A percentile compares a stretch with the other conserved stretches of the same genome.
These are phyloP conservation scores for Tinospora cordifolia DNA, from an alignment of 164 flowering plant genomes.

Conservation along the genomic window DNA sequence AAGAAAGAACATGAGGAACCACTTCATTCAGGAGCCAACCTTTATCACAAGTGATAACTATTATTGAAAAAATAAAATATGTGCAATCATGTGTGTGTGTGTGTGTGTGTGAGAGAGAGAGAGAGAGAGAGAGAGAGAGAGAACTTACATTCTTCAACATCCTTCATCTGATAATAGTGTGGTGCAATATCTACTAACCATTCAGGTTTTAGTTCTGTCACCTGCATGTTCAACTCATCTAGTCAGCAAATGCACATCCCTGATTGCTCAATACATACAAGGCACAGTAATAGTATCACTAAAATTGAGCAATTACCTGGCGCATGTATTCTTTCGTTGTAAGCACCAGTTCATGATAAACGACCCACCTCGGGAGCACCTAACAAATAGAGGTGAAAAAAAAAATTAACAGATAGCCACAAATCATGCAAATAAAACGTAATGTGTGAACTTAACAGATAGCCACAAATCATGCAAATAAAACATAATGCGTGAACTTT, in stretches of 20 bases:
- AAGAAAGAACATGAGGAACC: too few relatives aligned
- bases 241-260: neutral
- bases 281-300: neutral
- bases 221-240: constrained; percentile 37
- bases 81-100: too few relatives aligned
- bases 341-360: too few relatives aligned
- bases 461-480: neutral
- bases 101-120: constrained; percentile 28
- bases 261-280: neutral
- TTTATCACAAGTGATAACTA: too few relatives aligned
- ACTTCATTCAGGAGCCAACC: too few relatives aligned
- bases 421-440: too few relatives aligned
- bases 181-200: constrained; percentile 98
- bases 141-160: constrained; percentile 93
- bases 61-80: too few relatives aligned
- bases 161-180: constrained; percentile 81
- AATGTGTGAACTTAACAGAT: too few relatives aligned
- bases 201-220: constrained; percentile 79
- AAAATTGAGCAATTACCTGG: constrained; percentile 37
- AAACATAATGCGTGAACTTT: too few relatives aligned
- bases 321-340: constrained; percentile 96
- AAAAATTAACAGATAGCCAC: constrained; percentile 4
- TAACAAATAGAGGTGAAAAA: constrained; percentile 2
- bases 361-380: too few relatives aligned
- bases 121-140: too few relatives aligned